Percentiles rank a stretch among this genome's conserved stretches.
These are phyloP conservation scores for Coemansia sp. DNA, from an alignment of 192 early-diverging fungal genomes.

Conservation along the genomic window DNA sequence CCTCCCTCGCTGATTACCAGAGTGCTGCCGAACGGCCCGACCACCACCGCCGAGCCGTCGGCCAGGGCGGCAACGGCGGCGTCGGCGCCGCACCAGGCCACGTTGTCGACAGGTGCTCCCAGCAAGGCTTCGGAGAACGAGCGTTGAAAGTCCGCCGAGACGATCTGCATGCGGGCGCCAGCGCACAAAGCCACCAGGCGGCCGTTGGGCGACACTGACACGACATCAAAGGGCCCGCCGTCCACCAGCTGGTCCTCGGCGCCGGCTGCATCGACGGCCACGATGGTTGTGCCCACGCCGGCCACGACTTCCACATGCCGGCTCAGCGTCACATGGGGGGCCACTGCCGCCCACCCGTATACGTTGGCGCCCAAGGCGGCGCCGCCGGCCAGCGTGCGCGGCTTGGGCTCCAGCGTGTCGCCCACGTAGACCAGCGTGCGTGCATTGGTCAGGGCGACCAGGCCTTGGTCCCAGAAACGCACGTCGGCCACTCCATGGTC, in stretches of 20 bases:
- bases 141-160: conserved; percentile 92
- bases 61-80: conserved; percentile 85
- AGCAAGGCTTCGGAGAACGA: conserved; percentile 90
- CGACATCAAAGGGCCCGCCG: conserved; percentile 83
- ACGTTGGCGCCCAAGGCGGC: conserved; percentile 61
- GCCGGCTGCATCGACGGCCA: conserved; percentile 74
- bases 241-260: conserved; percentile 75
- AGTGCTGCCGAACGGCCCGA: conserved; percentile 87
- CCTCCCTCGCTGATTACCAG: too few species aligned
- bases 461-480: conserved; percentile 83
- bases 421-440: conserved; percentile 76
- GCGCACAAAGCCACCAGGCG: conserved; percentile 82
- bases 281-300: conserved; percentile 66
- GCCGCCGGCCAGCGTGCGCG: conserved; percentile 67
- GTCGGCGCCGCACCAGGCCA: conserved; percentile 86
- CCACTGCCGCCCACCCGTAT: conserved; percentile 82
- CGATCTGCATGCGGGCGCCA: conserved; percentile 78
- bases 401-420: conserved; percentile 81
- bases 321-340: conserved; percentile 80
- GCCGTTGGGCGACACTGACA: conserved; percentile 91
- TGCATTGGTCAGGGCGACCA: conserved; percentile 86
- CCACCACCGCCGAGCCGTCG: conserved; percentile 72
- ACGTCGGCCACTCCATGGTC: conserved; percentile 77
- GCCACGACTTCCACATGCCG: conserved; percentile 86
- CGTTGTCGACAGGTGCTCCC: too few species aligned